A percentile compares a stretch with the other conserved stretches of the same genome.
phyloP scores from a whole-genome alignment of 2,329 filamentous ascomycete genomes.

The Colletotrichum somersetense region DNA sequence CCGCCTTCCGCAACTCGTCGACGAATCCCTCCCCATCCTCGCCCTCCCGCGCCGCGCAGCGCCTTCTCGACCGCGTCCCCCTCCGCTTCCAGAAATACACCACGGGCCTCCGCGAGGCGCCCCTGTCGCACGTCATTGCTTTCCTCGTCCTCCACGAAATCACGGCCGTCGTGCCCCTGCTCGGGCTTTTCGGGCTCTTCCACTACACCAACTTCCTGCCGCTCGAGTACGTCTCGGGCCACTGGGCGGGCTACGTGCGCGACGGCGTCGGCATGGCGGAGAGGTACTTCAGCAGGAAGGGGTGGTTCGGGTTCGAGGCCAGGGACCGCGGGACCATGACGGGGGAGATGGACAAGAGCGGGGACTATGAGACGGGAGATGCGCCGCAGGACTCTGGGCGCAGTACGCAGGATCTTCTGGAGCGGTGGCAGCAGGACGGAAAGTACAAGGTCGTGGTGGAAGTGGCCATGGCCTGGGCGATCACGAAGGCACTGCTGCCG shows the following conservation, averaged over 20 bases:
- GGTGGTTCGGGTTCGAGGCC: constrained; percentile 78
- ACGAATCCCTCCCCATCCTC: constrained; percentile 27
- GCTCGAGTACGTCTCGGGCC: constrained; percentile 61
- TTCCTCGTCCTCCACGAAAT: constrained; percentile 94
- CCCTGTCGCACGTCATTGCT: constrained; percentile 83
- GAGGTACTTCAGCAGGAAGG: constrained; percentile 80
- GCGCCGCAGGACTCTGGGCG: constrained; percentile 49
- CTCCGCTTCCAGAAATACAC: constrained; percentile 77
- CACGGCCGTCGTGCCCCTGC: constrained; percentile 84
- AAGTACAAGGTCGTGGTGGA: constrained; percentile 71
- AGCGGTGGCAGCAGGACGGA: constrained; percentile 56
- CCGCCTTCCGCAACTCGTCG: constrained; percentile 10
- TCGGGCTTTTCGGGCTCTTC: constrained; percentile 81
- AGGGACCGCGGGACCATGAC: constrained; percentile 48
- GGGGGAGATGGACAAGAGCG: constrained; percentile 42
- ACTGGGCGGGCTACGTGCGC: constrained; percentile 65
- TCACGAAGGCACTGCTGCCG: constrained; percentile 88
- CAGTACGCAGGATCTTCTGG: constrained; percentile 49
- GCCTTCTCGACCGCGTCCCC: constrained; percentile 70
- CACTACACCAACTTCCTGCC: constrained; percentile 85
- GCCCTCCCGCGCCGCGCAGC: constrained; percentile 54
- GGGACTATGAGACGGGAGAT: constrained; percentile 42
- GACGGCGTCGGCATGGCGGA: constrained; percentile 81
- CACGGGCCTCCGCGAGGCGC: constrained; percentile 77
- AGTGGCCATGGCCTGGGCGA: constrained; percentile 89